phyloP scores from a whole-genome alignment of 352 stramenopile species.

The Phytopythium kandeliae region DNA sequence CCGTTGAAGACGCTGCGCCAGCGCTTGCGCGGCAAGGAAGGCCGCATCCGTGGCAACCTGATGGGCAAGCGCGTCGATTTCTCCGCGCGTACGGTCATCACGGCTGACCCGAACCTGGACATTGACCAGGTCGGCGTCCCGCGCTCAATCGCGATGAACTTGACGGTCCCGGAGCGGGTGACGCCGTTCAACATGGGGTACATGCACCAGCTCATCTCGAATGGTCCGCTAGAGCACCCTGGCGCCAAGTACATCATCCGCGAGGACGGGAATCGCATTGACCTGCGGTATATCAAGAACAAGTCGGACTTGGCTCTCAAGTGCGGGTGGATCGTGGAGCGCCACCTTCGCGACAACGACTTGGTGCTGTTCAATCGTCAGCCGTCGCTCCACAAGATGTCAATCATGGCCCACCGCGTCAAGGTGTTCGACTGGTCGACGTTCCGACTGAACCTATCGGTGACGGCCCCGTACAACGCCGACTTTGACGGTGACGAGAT shows the following conservation, averaged over 20 bases:
- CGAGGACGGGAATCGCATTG: constrained; percentile 95
- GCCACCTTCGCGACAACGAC: constrained; percentile 98
- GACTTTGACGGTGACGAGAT: constrained; percentile 99
- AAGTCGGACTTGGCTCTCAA: constrained; percentile 95
- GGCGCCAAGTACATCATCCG: constrained; percentile 98
- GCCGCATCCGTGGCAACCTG: constrained; percentile 98
- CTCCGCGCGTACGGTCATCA: constrained; percentile 99
- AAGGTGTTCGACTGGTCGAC: constrained; percentile 99
- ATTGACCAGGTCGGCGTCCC: constrained; percentile 99
- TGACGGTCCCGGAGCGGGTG: constrained; percentile 98
- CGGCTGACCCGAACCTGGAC: constrained; percentile 97
- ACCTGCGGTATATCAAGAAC: constrained; percentile 98
- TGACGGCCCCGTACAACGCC: constrained; percentile 99
- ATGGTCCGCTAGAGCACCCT: constrained; percentile 95
- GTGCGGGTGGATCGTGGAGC: constrained; percentile 98
- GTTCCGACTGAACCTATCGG: constrained; percentile 98
- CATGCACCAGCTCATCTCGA: constrained; percentile 94
- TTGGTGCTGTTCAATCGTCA: constrained; percentile 99
- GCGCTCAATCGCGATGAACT: constrained; percentile 97
- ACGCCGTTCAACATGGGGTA: constrained; percentile 98
- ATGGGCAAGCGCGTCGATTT: constrained; percentile 99
- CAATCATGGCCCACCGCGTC: constrained; percentile 99
- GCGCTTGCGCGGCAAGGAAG: constrained; percentile 96
- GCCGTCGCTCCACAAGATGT: constrained; percentile 99
- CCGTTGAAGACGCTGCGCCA: constrained; percentile 98